These are phyloP conservation scores for Agrocybe praecox DNA, from an alignment of 768 basidiomycete genomes.

Conservation along the genomic window DNA sequence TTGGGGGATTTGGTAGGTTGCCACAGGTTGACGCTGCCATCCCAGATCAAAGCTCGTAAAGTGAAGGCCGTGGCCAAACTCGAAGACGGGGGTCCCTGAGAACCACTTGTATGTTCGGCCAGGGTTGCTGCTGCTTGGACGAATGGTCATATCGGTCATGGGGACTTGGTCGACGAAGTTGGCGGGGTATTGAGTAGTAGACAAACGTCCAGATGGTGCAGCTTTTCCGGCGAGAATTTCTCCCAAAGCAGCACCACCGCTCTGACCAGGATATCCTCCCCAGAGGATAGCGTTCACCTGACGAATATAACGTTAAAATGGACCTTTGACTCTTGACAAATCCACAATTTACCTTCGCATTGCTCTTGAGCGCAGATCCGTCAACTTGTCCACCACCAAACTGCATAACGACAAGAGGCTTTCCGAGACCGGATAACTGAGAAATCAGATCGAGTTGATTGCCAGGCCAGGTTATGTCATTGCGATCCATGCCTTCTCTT, in stretches of 20 bases:
- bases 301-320: neutral
- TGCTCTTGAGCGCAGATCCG: conserved; percentile 45
- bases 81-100: conserved; percentile 49
- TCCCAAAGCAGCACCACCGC: conserved; percentile 53
- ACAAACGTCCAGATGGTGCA: conserved; percentile 57
- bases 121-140: conserved; percentile 48
- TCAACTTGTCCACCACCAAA: conserved; percentile 63
- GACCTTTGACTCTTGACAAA: neutral
- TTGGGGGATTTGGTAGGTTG: conserved; percentile 40
- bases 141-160: conserved; percentile 63
- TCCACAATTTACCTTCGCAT: conserved; percentile 31
- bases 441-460: conserved; percentile 53
- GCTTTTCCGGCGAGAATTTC: conserved; percentile 54
- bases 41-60: conserved; percentile 50
- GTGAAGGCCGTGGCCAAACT: conserved; percentile 57
- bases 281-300: conserved; percentile 57
- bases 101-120: conserved; percentile 66
- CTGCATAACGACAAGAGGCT: conserved; percentile 56
- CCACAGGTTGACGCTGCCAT: conserved; percentile 37
- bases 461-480: conserved; percentile 55
- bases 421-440: conserved; percentile 45
- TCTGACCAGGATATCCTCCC: conserved; percentile 61
- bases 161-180: conserved; percentile 46
- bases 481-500: conserved; percentile 48
- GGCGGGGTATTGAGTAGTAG: conserved; percentile 55